Evolutionary conservation across 2,329 filamentous ascomycete species (phyloP), one percentile per base, ranked within the genome.

Genomic region (Fusarium sp.): DNA sequence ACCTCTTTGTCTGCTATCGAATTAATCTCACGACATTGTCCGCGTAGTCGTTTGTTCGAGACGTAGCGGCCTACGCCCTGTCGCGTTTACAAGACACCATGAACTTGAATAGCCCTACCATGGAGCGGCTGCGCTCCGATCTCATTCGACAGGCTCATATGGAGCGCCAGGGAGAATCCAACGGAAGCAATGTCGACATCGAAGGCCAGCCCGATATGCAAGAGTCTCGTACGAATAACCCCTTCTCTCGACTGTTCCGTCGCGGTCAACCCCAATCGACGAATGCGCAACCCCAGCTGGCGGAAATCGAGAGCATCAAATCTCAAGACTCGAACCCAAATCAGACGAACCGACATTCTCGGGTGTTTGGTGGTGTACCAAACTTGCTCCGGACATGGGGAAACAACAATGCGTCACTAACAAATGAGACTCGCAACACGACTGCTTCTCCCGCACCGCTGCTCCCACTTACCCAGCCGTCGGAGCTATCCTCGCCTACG

Each of bases 221-320:
- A n/a, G 64, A 66, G 47, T 45, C 47, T 63, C 45, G 54, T 38
- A 38, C 65, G 35, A 63, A 63, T 54, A 38, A 65, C 18, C 65
- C 68, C 18, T 45, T 80, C 22, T 74, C 76, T 10, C 65, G 65
- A 52, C 31, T 79, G 10, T 66, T 74, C 20, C 70, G 67, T 42
- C 71, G 77, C 8, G 70, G 72, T 40, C 69, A 75, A 45, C 71
- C 73, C 36, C 62, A 58, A 52, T 63, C 73, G 54, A 70, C 64
- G 20, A 66, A 69, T 13, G 54, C 60, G 38, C 68, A 73, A 35
- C 36, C 69, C 10, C 73, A 74, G 6, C 71, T 73, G 18, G 72
- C 79, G 25, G 81, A 80, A 29, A 68, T 77, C 20, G 82, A 85
- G 56, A 86, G 84, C 22, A 86, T 87, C 36, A 90, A 90, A 76